Evolutionary conservation across 768 basidiomycete genomes (phyloP).

Genomic region (Boletus tylopilopsis): DNA sequence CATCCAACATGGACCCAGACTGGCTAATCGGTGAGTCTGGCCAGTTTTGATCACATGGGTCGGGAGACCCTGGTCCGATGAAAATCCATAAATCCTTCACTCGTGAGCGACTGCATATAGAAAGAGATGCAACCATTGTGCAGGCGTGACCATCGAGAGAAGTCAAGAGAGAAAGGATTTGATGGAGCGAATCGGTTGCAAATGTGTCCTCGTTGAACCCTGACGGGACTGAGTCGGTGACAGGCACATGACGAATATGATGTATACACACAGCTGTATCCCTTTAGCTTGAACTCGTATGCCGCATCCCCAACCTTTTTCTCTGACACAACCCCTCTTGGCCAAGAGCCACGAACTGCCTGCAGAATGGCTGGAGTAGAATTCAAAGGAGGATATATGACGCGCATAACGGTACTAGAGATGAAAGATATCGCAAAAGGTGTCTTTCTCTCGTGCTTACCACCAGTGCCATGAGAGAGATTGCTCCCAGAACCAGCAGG

Average conservation of each 20-base stretch:
- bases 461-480: constrained; percentile 34
- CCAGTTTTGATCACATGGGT: constrained; percentile 29
- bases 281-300: constrained; percentile 79
- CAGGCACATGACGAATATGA: constrained; percentile 10
- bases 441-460: constrained; percentile 33
- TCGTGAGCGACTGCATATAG: constrained; percentile 67
- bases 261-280: constrained; percentile 63
- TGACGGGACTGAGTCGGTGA: constrained; percentile 30
- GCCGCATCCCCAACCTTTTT: constrained; percentile 69
- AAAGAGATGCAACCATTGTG: constrained; percentile 63
- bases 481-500: constrained; percentile 38
- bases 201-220: constrained; percentile 81
- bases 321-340: constrained; percentile 73
- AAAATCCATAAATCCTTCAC: constrained; percentile 80
- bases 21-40: constrained; percentile 35
- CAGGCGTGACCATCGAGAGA: constrained; percentile 69
- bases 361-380: constrained; percentile 79
- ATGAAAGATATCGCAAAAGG: constrained; percentile 75
- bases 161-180: constrained; percentile 63
- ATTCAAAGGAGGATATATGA: constrained; percentile 72
- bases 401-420: constrained; percentile 64
- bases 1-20: constrained; percentile 34
- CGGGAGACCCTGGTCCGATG: constrained; percentile 46
- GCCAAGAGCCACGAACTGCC: constrained; percentile 75
- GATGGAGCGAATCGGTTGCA: constrained; percentile 65